phyloP scores from a whole-genome alignment of 345 rosid species.

The Hibiscus trionum region DNA sequence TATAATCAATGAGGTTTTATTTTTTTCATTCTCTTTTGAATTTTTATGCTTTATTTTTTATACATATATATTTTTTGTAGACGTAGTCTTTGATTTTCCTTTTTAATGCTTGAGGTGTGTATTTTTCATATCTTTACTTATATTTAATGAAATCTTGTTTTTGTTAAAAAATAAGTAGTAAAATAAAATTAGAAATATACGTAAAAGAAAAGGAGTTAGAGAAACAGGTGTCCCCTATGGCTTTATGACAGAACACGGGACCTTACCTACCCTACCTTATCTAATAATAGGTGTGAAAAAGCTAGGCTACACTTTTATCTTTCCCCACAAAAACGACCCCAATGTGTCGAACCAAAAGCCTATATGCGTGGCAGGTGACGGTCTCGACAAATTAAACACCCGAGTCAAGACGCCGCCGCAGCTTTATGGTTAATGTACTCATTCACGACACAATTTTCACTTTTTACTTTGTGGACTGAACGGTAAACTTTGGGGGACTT shows the following conservation, averaged over 20 bases:
- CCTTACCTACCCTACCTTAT: neutral
- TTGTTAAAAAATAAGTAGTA: neutral
- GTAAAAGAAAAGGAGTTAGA: neutral
- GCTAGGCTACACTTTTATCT: neutral
- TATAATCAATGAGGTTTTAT: too few species aligned
- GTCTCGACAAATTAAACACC: neutral
- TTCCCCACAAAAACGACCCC: neutral
- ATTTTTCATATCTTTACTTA: too few species aligned
- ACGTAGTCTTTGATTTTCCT: too few species aligned
- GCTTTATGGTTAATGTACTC: neutral
- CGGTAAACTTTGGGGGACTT: neutral
- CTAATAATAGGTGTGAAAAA: neutral
- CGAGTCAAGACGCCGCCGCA: neutral
- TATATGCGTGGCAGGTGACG: neutral
- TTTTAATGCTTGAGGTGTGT: too few species aligned
- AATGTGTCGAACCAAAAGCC: neutral
- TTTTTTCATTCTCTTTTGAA: too few species aligned
- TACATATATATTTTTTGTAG: too few species aligned
- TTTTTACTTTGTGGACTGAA: neutral
- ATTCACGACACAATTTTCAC: neutral
- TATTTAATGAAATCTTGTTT: too few species aligned
- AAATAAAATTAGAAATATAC: neutral
- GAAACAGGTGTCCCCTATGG: neutral
- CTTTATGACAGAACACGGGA: neutral
- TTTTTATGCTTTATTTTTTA: too few species aligned